These are phyloP conservation scores for Crassisporium funariophilum DNA, from an alignment of 768 basidiomycete species.

Conservation along the genomic window DNA sequence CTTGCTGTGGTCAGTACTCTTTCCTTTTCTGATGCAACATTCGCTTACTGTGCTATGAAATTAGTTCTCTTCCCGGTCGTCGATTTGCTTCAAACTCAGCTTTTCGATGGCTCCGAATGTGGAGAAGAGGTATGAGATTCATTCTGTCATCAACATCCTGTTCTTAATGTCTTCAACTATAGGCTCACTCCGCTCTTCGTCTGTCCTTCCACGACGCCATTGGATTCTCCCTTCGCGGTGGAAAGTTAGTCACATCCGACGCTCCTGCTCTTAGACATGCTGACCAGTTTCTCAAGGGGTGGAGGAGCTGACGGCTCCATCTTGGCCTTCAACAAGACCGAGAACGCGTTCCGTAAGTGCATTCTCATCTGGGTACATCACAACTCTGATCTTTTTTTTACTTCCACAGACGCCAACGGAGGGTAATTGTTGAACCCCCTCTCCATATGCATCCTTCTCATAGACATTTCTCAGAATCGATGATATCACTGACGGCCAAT, in stretches of 20 bases:
- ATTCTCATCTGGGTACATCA: constrained; percentile 24
- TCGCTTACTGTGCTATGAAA: too few relatives aligned
- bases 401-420: constrained; percentile 7
- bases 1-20: constrained; percentile 5
- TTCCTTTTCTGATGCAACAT: neutral
- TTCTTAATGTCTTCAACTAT: neutral
- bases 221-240: neutral
- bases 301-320: too few relatives aligned
- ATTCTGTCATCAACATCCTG: constrained; percentile 4
- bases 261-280: neutral
- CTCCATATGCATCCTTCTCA: neutral
- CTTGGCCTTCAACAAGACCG: too few relatives aligned
- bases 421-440: constrained; percentile 12
- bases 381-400: constrained; percentile 17
- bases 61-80: constrained; percentile 5
- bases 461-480: neutral
- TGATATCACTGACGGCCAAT: constrained; percentile 13
- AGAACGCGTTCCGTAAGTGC: too few relatives aligned
- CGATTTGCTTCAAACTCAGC: constrained; percentile 25
- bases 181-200: constrained; percentile 5
- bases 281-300: neutral
- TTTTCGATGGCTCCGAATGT: constrained; percentile 29
- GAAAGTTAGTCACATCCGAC: neutral
- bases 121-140: constrained; percentile 32
- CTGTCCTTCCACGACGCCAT: neutral